phyloP scores from a whole-genome alignment of 805 yeast genomes.

The Lachancea nothofagi region DNA sequence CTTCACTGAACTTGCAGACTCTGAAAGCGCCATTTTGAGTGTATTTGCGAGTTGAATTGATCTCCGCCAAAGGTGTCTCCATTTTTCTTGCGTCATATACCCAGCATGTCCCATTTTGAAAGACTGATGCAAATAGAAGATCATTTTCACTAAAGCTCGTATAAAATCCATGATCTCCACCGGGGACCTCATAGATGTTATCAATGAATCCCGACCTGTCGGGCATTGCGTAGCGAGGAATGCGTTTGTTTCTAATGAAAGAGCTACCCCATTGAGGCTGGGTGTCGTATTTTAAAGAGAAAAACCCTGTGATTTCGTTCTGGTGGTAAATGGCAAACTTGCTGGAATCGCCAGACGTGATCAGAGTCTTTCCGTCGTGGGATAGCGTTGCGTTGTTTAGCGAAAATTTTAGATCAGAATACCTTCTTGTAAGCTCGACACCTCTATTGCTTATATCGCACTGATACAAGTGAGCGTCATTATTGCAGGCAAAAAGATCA shows the following conservation, averaged over 20 bases:
- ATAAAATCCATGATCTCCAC: slow-evolving; percentile 78
- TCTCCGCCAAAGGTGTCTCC: slow-evolving; percentile 44
- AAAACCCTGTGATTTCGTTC: slow-evolving; percentile 29
- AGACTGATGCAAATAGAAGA: slow-evolving; percentile 64
- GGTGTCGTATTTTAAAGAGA: slow-evolving; percentile 25
- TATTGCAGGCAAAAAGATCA: slow-evolving; percentile 70
- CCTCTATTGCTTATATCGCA: slow-evolving; percentile 51
- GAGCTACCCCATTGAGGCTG: slow-evolving; percentile 31
- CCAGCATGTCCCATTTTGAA: slow-evolving; percentile 78
- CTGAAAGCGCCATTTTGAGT: slow-evolving; percentile 59
- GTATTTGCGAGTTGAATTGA: slow-evolving; percentile 55
- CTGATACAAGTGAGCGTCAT: slow-evolving; percentile 66
- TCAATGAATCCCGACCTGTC: slow-evolving; percentile 27
- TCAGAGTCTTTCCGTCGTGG: slow-evolving; percentile 52
- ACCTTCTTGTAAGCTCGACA: slow-evolving; percentile 38
- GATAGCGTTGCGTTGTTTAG: slow-evolving; percentile 69
- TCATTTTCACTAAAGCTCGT: slow-evolving; percentile 76
- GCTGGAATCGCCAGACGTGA: slow-evolving; percentile 75
- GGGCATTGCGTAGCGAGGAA: slow-evolving; percentile 28
- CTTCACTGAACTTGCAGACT: slow-evolving; percentile 54
- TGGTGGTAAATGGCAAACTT: slow-evolving; percentile 50
- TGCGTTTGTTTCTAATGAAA: slow-evolving; percentile 18
- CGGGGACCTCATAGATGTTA: slow-evolving; percentile 43
- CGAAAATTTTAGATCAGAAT: slow-evolving; percentile 53
- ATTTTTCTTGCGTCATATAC: slow-evolving; percentile 71